Conservation (phyloP, 192 early-diverging fungal species). For the Spizellomyces sp. region DNA sequence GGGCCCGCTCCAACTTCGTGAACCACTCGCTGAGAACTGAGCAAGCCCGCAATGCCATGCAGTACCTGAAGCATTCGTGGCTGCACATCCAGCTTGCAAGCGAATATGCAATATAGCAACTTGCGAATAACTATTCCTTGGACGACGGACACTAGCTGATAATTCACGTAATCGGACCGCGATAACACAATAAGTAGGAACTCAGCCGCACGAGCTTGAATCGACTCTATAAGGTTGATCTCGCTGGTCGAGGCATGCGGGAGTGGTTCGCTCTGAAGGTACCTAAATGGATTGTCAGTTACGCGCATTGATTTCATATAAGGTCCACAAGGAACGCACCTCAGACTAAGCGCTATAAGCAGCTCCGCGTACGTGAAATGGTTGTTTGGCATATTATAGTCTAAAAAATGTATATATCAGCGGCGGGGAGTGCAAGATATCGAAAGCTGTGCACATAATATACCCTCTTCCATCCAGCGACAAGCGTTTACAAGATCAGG, state of each 20-base stretch:
- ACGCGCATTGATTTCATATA: too few relatives aligned
- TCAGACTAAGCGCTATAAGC: conserved; percentile 4
- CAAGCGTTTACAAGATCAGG: too few relatives aligned
- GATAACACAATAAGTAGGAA: conserved; percentile 60
- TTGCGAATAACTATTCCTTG: conserved; percentile 57
- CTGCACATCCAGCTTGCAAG: conserved; percentile 57
- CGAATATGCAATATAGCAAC: conserved; percentile 60
- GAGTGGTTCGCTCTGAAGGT: too few relatives aligned
- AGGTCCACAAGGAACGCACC: too few relatives aligned
- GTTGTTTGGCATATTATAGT: conserved; percentile 42
- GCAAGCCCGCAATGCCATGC: conserved; percentile 31
- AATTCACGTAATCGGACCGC: conserved; percentile 55
- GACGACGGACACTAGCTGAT: conserved; percentile 47
- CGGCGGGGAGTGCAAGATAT: background rate
- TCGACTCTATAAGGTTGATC: too few relatives aligned
- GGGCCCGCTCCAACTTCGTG: too few relatives aligned
- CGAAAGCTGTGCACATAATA: background rate
- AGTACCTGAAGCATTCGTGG: conserved; percentile 59
- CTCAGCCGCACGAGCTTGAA: conserved; percentile 13
- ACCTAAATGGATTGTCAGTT: too few relatives aligned
- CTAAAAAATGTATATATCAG: conserved; percentile 49
- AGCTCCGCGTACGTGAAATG: too few relatives aligned
- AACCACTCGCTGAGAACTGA: conserved; percentile 7
- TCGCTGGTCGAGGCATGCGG: too few relatives aligned
- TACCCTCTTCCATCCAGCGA: too few relatives aligned